These are phyloP conservation scores for Mariannaea sp. DNA, from an alignment of 2,329 filamentous ascomycete species.

Conservation along the genomic window DNA sequence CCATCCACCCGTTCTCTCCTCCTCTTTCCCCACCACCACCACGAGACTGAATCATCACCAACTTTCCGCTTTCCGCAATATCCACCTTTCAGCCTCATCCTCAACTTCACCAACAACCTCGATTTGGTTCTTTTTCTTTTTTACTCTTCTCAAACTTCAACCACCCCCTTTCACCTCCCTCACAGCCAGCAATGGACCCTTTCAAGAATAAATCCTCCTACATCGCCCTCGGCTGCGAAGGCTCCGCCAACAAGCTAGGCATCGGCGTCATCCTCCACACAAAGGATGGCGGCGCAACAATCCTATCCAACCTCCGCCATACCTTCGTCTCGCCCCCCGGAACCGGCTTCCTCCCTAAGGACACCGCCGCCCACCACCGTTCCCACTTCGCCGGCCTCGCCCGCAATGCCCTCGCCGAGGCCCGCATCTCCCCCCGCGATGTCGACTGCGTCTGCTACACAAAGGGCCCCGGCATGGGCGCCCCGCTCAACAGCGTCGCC, in stretches of 20 bases:
- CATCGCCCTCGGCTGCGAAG: constrained; percentile 71
- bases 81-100: not conserved
- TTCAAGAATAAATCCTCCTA: constrained; percentile 47
- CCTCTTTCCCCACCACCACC: too few species aligned
- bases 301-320: constrained; percentile 93
- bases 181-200: constrained; percentile 19
- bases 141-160: constrained; percentile 10
- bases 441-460: constrained; percentile 96
- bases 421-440: constrained; percentile 64
- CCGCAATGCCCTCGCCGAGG: constrained; percentile 75
- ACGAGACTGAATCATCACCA: not conserved
- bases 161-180: not conserved
- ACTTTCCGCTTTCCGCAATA: not conserved
- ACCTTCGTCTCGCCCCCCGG: constrained; percentile 92
- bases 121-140: too few species aligned
- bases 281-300: constrained; percentile 53
- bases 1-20: too few species aligned
- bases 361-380: constrained; percentile 92
- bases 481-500: constrained; percentile 84
- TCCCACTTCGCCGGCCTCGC: constrained; percentile 82
- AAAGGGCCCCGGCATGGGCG: constrained; percentile 94
- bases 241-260: constrained; percentile 96
- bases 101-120: constrained; percentile 8
- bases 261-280: constrained; percentile 89
- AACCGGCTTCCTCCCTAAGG: constrained; percentile 93